A percentile compares a stretch with the other conserved stretches of the same genome.
Conservation (phyloP, 371 early-diverging fungal genomes). For the Syncephalastrum monosporum region DNA sequence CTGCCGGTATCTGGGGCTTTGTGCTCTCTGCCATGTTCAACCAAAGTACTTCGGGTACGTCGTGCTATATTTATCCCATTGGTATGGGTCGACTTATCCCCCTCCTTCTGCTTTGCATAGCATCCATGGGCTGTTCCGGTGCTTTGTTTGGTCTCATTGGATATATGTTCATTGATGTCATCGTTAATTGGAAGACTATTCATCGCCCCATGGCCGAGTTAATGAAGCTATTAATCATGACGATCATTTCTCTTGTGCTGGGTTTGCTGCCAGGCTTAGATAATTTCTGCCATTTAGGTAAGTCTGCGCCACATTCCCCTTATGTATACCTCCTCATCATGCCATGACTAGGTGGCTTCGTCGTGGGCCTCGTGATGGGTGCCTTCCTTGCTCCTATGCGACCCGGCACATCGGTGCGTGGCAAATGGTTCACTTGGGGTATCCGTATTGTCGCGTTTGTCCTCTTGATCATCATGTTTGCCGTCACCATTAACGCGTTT, state of each 20-base stretch:
- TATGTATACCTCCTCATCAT: not conserved
- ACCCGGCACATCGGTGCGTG: slow-evolving; percentile 24
- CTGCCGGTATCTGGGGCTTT: slow-evolving; percentile 80
- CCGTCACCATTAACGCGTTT: slow-evolving; percentile 41
- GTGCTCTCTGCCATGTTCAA: slow-evolving; percentile 75
- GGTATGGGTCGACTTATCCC: not conserved
- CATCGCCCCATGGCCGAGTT: slow-evolving; percentile 68
- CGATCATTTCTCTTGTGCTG: slow-evolving; percentile 62
- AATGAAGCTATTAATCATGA: slow-evolving; percentile 62
- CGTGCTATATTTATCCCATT: not conserved
- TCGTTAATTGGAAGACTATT: slow-evolving; percentile 78
- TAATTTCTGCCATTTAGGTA: slow-evolving; percentile 73
- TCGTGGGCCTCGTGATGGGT: slow-evolving; percentile 49
- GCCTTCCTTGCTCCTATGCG: slow-evolving; percentile 46
- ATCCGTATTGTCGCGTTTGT: slow-evolving; percentile 39
- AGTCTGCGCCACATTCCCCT: slow-evolving; percentile 16
- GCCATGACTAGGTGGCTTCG: slow-evolving; percentile 56
- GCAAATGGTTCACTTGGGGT: slow-evolving; percentile 38
- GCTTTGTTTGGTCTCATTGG: slow-evolving; percentile 83
- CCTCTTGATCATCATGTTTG: slow-evolving; percentile 37
- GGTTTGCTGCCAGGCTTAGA: slow-evolving; percentile 79
- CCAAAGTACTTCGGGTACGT: slow-evolving; percentile 46
- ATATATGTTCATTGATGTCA: slow-evolving; percentile 74
- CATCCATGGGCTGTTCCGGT: slow-evolving; percentile 83
- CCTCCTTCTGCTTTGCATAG: slow-evolving; percentile 17